phyloP scores from a whole-genome alignment of 2,329 filamentous ascomycete genomes.

The Colletotrichum sp. region DNA sequence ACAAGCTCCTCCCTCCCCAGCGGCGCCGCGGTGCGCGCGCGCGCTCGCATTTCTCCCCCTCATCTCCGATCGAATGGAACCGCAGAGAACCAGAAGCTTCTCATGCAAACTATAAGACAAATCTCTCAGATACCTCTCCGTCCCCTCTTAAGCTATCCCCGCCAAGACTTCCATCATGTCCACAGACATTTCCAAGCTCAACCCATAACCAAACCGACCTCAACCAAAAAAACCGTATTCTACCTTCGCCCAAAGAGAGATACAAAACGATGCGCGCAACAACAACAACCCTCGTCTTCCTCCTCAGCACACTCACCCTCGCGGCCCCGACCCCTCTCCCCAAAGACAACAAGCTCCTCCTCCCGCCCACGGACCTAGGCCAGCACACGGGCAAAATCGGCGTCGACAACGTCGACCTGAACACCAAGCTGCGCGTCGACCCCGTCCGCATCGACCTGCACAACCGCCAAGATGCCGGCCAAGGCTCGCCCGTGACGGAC shows the following conservation, averaged over 20 bases:
- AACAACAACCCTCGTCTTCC: neutral
- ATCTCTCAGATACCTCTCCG: neutral
- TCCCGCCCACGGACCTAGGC: neutral
- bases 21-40: too few relatives aligned
- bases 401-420: conserved; percentile 12
- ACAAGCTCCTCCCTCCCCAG: neutral
- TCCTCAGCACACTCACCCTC: neutral
- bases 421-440: conserved; percentile 3
- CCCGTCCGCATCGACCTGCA: neutral
- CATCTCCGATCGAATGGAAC: neutral
- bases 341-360: neutral
- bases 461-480: neutral
- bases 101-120: neutral
- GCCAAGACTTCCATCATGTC: neutral
- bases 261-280: neutral
- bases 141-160: neutral
- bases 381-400: neutral
- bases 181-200: neutral
- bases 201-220: neutral
- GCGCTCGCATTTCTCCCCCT: neutral
- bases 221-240: neutral
- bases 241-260: neutral
- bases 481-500: neutral
- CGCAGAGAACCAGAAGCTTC: neutral
- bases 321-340: neutral